Evolutionary conservation across 2,329 filamentous ascomycete genomes (phyloP).

Genomic region (Ophioceras dolichostomum): DNA sequence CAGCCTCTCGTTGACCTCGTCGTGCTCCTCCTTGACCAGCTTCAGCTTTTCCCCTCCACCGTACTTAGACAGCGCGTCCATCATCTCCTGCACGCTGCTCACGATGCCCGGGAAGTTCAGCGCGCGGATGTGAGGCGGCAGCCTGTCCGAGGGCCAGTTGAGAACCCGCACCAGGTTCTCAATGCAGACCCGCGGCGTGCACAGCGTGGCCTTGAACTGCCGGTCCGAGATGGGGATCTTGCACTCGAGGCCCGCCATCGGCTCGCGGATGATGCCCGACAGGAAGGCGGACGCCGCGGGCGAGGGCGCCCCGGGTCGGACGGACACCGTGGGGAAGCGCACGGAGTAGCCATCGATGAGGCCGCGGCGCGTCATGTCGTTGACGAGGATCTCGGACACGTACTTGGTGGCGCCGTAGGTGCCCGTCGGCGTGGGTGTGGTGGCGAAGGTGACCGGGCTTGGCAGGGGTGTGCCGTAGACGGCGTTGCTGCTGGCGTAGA

Average conservation of each 20-base stretch:
- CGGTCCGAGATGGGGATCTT: constrained; percentile 39
- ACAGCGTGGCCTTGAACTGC: constrained; percentile 38
- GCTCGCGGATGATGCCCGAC: constrained; percentile 52
- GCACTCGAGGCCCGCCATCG: constrained; percentile 39
- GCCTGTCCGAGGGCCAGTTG: constrained; percentile 21
- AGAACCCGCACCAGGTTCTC: constrained; percentile 38
- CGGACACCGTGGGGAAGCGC: constrained; percentile 49
- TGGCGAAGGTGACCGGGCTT: constrained; percentile 33
- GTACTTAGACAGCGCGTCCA: constrained; percentile 42
- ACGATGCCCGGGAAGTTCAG: constrained; percentile 47
- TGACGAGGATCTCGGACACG: constrained; percentile 48
- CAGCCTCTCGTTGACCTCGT: constrained; percentile 41
- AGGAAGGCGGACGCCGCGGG: constrained; percentile 52
- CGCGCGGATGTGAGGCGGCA: constrained; percentile 30
- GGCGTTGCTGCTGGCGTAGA: constrained; percentile 51
- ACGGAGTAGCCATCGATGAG: constrained; percentile 45
- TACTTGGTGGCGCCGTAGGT: constrained; percentile 54
- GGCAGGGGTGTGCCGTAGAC: constrained; percentile 49
- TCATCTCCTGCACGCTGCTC: constrained; percentile 45
- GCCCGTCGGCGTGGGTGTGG: constrained; percentile 45
- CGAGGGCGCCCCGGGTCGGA: constrained; percentile 46
- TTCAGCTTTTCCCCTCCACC: constrained; percentile 41
- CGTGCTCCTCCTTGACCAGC: constrained; percentile 40
- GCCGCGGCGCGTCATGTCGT: constrained; percentile 48
- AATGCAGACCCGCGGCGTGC: constrained; percentile 37